phyloP scores from a whole-genome alignment of 208 protist genomes.

The Trichomonas tenax region DNA sequence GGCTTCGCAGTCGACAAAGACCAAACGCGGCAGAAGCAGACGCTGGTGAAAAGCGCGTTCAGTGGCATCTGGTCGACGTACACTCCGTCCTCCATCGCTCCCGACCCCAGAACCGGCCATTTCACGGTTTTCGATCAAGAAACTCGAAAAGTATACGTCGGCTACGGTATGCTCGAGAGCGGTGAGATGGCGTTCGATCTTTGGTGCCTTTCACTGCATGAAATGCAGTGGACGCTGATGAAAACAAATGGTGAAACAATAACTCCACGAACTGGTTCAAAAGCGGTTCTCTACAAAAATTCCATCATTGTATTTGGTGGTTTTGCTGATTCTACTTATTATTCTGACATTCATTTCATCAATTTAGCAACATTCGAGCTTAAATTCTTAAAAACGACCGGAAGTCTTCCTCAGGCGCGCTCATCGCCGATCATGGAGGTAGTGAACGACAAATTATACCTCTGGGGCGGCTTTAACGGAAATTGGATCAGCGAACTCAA shows the following conservation, averaged over 20 bases:
- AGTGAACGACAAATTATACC: not conserved
- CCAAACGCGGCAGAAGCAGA: not conserved
- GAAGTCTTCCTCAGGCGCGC: not conserved
- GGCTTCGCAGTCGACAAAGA: not conserved
- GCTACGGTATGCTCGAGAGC: not conserved
- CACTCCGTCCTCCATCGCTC: not conserved
- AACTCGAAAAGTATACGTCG: not conserved
- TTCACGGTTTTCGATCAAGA: not conserved
- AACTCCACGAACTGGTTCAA: not conserved
- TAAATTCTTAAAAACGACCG: not conserved
- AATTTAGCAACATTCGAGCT: not conserved
- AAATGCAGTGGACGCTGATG: not conserved
- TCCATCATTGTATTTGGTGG: not conserved
- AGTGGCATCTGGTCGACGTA: not conserved
- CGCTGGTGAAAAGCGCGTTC: not conserved
- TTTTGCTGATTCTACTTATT: not conserved
- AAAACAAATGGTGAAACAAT: not conserved
- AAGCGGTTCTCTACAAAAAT: not conserved
- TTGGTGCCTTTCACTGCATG: not conserved
- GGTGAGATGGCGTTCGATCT: not conserved
- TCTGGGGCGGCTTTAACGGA: not conserved
- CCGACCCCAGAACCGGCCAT: not conserved
- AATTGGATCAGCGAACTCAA: not conserved
- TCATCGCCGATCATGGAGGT: not conserved
- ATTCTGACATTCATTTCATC: not conserved